A percentile compares a stretch with the other conserved stretches of the same genome.
phyloP scores from a whole-genome alignment of 805 yeast species.

The Zygotorulaspora chibaensis region DNA sequence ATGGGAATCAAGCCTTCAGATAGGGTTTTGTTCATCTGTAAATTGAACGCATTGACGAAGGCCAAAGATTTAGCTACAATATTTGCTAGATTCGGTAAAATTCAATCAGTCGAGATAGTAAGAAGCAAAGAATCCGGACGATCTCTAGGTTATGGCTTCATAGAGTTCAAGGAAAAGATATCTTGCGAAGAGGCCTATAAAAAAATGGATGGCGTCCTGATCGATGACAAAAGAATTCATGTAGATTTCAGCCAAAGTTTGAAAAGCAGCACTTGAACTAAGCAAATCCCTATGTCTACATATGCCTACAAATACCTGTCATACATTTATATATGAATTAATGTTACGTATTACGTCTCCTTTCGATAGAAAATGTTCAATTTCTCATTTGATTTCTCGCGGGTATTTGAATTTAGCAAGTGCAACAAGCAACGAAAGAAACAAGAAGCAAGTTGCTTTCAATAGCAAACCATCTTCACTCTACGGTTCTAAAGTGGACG shows the following conservation, averaged over 20 bases:
- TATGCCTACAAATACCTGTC: no score
- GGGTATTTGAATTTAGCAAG: background rate
- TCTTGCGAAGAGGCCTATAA: slow-evolving; percentile 60
- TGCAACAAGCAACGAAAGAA: no score
- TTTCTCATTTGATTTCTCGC: background rate
- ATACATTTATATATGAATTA: background rate
- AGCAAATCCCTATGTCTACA: background rate
- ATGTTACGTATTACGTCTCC: background rate
- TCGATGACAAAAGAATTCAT: slow-evolving; percentile 60
- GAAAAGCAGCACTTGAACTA: background rate
- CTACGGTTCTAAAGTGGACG: no score
- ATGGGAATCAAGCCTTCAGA: slow-evolving; percentile 60
- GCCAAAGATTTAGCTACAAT: slow-evolving; percentile 52
- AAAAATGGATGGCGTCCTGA: slow-evolving; percentile 56
- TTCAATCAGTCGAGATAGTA: slow-evolving; percentile 49
- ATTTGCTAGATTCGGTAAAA: slow-evolving; percentile 58
- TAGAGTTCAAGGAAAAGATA: slow-evolving; percentile 46
- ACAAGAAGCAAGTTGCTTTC: no score
- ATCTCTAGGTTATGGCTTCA: slow-evolving; percentile 59
- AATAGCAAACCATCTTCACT: no score
- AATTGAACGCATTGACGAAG: slow-evolving; percentile 57
- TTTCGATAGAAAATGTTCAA: background rate
- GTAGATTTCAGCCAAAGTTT: slow-evolving; percentile 67
- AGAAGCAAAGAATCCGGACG: slow-evolving; percentile 45
- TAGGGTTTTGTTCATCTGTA: slow-evolving; percentile 57